These are phyloP conservation scores for Naganishia sp. DNA, from an alignment of 1,284 basidiomycete species.

Conservation along the genomic window DNA sequence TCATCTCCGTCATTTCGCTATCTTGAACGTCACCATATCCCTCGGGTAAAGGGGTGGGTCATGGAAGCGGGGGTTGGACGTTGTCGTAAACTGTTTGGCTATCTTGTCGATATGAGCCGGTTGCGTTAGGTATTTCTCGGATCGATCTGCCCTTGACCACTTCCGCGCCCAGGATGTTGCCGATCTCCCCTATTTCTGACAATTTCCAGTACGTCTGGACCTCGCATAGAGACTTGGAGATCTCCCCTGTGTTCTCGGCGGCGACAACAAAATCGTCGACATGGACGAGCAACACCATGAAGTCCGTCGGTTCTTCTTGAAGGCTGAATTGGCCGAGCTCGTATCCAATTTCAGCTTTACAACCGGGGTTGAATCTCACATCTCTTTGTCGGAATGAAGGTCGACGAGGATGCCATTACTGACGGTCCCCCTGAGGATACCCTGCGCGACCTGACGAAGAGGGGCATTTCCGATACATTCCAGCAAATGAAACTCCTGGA, in stretches of 20 bases:
- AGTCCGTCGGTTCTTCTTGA: too few species aligned
- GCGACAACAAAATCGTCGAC: slow-evolving; percentile 31
- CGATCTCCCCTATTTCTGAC: slow-evolving; percentile 41
- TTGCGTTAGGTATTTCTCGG: slow-evolving; percentile 42
- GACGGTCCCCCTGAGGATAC: too few species aligned
- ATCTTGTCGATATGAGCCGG: slow-evolving; percentile 53
- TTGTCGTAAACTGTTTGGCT: slow-evolving; percentile 47
- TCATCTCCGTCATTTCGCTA: not conserved
- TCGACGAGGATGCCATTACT: too few species aligned
- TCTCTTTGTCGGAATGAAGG: too few species aligned
- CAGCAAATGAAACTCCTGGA: too few species aligned
- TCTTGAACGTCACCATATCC: slow-evolving; percentile 32
- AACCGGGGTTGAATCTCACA: too few species aligned
- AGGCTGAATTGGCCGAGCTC: too few species aligned
- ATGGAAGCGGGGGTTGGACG: slow-evolving; percentile 33
- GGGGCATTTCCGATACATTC: too few species aligned
- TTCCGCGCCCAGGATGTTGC: slow-evolving; percentile 26
- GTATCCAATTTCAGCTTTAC: too few species aligned
- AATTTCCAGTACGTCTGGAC: slow-evolving; percentile 37
- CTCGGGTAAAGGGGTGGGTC: slow-evolving; percentile 3
- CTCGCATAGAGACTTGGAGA: slow-evolving; percentile 35
- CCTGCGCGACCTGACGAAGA: too few species aligned
- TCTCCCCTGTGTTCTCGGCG: slow-evolving; percentile 34
- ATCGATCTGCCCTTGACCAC: too few species aligned
- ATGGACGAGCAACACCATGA: slow-evolving; percentile 15